phyloP scores from a whole-genome alignment of 352 stramenopile genomes.

The Pythium dissotocum region DNA sequence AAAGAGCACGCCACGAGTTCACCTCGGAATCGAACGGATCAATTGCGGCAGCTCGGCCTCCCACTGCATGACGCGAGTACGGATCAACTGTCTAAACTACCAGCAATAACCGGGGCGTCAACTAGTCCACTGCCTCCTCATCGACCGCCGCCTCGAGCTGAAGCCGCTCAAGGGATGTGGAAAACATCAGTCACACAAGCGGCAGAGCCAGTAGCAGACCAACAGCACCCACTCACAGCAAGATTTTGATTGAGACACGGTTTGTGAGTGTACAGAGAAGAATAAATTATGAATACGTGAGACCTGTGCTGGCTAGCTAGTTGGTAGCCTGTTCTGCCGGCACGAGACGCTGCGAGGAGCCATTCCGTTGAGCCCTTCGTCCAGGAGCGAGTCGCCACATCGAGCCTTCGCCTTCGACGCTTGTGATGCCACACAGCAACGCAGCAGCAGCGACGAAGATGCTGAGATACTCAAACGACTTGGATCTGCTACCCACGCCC shows the following conservation, averaged over 20 bases:
- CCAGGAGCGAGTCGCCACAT: slow-evolving; percentile 5
- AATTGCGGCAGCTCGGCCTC: not conserved
- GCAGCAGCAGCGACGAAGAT: slow-evolving; percentile 30
- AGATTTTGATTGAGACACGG: slow-evolving; percentile 11
- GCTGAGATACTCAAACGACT: slow-evolving; percentile 47
- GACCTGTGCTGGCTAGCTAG: not conserved
- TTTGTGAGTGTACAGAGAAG: not conserved
- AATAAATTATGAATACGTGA: slow-evolving; percentile 1
- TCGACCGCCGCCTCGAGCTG: not conserved
- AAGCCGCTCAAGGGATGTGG: slow-evolving; percentile 14
- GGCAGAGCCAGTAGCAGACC: not conserved
- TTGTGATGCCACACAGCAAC: slow-evolving; percentile 21
- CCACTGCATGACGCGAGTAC: not conserved
- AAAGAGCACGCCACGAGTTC: slow-evolving; percentile 24
- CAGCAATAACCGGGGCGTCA: not conserved
- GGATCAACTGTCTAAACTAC: not conserved
- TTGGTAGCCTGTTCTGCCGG: not conserved
- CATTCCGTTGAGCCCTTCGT: not conserved
- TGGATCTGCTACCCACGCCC: slow-evolving; percentile 29
- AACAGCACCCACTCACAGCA: slow-evolving; percentile 10
- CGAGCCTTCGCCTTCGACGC: slow-evolving; percentile 20
- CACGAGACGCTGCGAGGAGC: slow-evolving; percentile 1
- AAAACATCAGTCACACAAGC: slow-evolving; percentile 1
- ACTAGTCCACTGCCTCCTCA: not conserved
- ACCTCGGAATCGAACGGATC: not conserved